Evolutionary conservation across 768 basidiomycete genomes (phyloP), one percentile per base, ranked within the genome.

Genomic region (Cystofilobasidium ferigula): DNA sequence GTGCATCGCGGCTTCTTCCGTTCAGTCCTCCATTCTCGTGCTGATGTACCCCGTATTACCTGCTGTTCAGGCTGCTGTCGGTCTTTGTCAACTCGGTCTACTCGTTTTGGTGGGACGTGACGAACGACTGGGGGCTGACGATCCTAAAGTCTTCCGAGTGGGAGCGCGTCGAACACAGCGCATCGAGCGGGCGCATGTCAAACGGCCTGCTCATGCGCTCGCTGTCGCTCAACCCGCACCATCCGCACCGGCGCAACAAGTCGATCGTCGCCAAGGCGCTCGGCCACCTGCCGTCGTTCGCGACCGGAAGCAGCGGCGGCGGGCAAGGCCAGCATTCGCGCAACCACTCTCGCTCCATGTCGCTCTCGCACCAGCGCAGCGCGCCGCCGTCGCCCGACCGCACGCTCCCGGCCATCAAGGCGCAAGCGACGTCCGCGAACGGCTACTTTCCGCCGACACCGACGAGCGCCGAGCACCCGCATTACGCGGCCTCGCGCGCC

Each of bases 91-190:
- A 98, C 76, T 94, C 93, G 3, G 75, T 88, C 35, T 99, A 90
- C 76, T 93, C 92, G 3, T 98, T 94, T 76, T 99, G 91, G 89
- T 99, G 95, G 95, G 95, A 98, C 76, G 82, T 98, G 48, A 91
- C 89, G 57, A 89, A 94, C 74, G 95, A 99, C 74, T 99, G 94
- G 93, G 95, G 95, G 7, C 80, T 99, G 62, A 82, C 85, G 53
- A 77, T 97, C 48, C 78, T 98, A 66, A 80, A 36, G 22, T 57
- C 67, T 6, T n/a, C 12, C 24, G 65, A 67, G 34, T 61, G 59
- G 61, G 43, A 38, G 30, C 51, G 42, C n/a, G 22, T 64, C 54
- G 57, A 65, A 57, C 18, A 38, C 58, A 32, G 54, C 58, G 22
- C 69, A 57, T 12, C 54, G 30, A 28, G n/a, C 35, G 36, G 51